These are phyloP conservation scores for Ligustrum vulgare DNA, from an alignment of 257 asterid genomes.

Conservation along the genomic window DNA sequence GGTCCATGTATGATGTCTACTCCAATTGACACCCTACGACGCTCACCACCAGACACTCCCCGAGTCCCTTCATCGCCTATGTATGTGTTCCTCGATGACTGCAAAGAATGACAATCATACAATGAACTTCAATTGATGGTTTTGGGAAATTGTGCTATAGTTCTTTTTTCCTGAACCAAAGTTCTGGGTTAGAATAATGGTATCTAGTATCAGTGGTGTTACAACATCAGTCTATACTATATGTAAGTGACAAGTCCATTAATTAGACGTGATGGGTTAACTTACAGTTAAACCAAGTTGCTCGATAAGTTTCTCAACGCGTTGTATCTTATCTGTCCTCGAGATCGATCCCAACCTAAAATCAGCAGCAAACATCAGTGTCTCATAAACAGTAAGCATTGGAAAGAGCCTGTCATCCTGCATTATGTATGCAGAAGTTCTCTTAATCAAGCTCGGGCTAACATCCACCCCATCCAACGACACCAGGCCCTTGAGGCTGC, in stretches of 20 bases:
- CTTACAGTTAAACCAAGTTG: constrained; percentile 80
- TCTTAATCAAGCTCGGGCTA: constrained; percentile 56
- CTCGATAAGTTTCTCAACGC: constrained; percentile 62
- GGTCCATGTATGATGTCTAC: constrained; percentile 90
- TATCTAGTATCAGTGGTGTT: too few species aligned
- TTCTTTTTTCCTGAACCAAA: background rate
- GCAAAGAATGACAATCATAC: background rate
- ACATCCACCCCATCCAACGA: constrained; percentile 60
- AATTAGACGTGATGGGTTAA: background rate
- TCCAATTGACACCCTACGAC: constrained; percentile 82
- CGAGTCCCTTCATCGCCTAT: constrained; percentile 89
- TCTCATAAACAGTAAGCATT: constrained; percentile 79
- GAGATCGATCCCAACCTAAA: constrained; percentile 60
- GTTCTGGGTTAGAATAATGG: too few species aligned
- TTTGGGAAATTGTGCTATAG: background rate
- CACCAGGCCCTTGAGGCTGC: constrained; percentile 67
- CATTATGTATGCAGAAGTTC: constrained; percentile 64
- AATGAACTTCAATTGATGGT: background rate
- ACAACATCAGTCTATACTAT: too few species aligned
- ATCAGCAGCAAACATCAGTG: constrained; percentile 87
- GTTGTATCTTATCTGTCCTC: constrained; percentile 42
- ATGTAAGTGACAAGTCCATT: too few species aligned
- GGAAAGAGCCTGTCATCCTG: constrained; percentile 79
- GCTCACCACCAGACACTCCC: constrained; percentile 91
- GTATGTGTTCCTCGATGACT: constrained; percentile 76